phyloP scores from a whole-genome alignment of 495 filamentous ascomycete species.

The Hypoxylon fragiforme region DNA sequence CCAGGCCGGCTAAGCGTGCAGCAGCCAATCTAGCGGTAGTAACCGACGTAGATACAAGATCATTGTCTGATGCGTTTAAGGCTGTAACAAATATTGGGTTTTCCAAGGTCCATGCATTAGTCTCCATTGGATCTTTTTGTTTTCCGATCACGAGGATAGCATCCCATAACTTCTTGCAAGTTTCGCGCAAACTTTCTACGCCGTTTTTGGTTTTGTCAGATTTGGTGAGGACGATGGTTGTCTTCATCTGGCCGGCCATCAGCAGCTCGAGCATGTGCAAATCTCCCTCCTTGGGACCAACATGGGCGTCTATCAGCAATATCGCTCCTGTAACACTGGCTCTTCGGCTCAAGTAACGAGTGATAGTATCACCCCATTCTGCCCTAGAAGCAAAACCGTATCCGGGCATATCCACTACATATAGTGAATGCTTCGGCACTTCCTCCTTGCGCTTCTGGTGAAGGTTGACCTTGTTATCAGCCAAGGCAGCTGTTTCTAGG shows the following conservation, averaged over 20 bases:
- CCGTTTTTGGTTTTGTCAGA: constrained; percentile 59
- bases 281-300: constrained; percentile 80
- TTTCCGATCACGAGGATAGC: constrained; percentile 41
- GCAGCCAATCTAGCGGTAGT: constrained; percentile 44
- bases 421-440: constrained; percentile 59
- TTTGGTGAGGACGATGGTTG: constrained; percentile 83
- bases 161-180: constrained; percentile 43
- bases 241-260: constrained; percentile 62
- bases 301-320: constrained; percentile 76
- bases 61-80: constrained; percentile 40
- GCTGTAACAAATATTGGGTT: constrained; percentile 54
- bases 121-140: constrained; percentile 38
- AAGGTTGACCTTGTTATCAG: too few relatives aligned
- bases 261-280: constrained; percentile 66
- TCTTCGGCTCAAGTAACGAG: constrained; percentile 76
- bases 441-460: constrained; percentile 55
- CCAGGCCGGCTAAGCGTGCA: constrained; percentile 44
- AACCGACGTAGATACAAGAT: constrained; percentile 32
- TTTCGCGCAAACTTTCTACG: constrained; percentile 38
- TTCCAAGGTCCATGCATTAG: constrained; percentile 51
- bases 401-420: constrained; percentile 89
- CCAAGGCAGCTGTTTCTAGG: too few relatives aligned
- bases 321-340: constrained; percentile 80
- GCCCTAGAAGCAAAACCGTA: constrained; percentile 77
- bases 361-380: constrained; percentile 84